phyloP scores from a whole-genome alignment of 1,284 basidiomycete genomes.

The Thelephora terrestris region DNA sequence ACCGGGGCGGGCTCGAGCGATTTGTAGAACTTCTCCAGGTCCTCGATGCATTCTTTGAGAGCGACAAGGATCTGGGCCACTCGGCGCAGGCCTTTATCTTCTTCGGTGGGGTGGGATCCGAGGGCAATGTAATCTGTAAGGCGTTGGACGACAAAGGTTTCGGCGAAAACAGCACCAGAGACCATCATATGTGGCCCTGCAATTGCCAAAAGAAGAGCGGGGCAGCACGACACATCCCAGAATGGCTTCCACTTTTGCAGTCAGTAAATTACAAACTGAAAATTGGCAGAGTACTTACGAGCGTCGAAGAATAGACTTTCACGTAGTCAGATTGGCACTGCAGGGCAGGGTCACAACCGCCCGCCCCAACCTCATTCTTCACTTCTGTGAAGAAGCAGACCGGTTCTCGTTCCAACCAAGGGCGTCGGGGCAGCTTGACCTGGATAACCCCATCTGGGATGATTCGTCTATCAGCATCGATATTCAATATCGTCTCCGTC shows the following conservation, averaged over 20 bases:
- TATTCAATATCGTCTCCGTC: too few species aligned
- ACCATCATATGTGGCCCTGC: constrained; percentile 9
- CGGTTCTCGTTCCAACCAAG: too few species aligned
- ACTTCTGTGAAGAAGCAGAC: not conserved
- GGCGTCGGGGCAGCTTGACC: too few species aligned
- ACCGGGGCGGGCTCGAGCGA: not conserved
- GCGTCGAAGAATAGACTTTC: constrained; percentile 2
- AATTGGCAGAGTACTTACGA: not conserved
- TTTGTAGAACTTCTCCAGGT: constrained; percentile 2
- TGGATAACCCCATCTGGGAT: too few species aligned
- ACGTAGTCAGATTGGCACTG: constrained; percentile 9
- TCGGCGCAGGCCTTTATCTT: constrained; percentile 1
- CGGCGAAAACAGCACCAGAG: constrained; percentile 10
- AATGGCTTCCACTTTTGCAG: constrained; percentile 1
- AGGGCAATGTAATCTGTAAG: constrained; percentile 3
- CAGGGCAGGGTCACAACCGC: constrained; percentile 6
- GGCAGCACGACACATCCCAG: constrained; percentile 8
- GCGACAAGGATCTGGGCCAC: constrained; percentile 7
- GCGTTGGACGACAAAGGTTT: constrained; percentile 6
- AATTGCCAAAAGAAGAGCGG: constrained; percentile 6
- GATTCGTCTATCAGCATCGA: too few species aligned
- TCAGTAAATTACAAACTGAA: not conserved
- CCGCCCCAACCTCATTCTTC: constrained; percentile 13
- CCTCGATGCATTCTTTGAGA: not conserved
- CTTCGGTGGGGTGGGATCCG: not conserved